A percentile compares a stretch with the other conserved stretches of the same genome.
phyloP scores from a whole-genome alignment of 2,329 filamentous ascomycete genomes.

The Endoconidiophora polonica region DNA sequence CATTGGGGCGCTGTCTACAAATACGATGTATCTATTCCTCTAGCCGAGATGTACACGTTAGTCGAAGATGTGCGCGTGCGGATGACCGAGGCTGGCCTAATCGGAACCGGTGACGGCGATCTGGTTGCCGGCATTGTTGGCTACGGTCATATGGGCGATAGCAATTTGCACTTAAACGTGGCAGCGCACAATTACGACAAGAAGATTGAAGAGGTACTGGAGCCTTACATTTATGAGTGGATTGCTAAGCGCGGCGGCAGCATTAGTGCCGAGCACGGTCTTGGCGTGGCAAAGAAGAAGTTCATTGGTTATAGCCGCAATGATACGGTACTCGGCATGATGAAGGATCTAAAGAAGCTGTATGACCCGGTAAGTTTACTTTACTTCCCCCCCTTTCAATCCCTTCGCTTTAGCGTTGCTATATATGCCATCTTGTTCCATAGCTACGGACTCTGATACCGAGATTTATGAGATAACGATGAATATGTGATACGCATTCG shows the following conservation, averaged over 20 bases:
- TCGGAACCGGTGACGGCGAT: slow-evolving; percentile 48
- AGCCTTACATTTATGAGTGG: slow-evolving; percentile 98
- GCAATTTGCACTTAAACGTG: slow-evolving; percentile 88
- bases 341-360: slow-evolving; percentile 87
- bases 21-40: slow-evolving; percentile 90
- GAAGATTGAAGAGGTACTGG: slow-evolving; percentile 68
- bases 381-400: not conserved
- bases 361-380: slow-evolving; percentile 70
- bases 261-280: slow-evolving; percentile 90
- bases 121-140: slow-evolving; percentile 73
- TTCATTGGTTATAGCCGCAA: slow-evolving; percentile 87
- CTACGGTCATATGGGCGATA: slow-evolving; percentile 96
- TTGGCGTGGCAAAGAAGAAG: slow-evolving; percentile 89
- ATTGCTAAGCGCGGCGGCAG: slow-evolving; percentile 74
- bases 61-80: slow-evolving; percentile 70
- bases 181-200: slow-evolving; percentile 70
- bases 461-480: not conserved
- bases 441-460: too few species aligned
- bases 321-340: slow-evolving; percentile 71
- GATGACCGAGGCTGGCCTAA: slow-evolving; percentile 55
- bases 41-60: slow-evolving; percentile 70
- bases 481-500: not conserved
- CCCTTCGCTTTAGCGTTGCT: too few species aligned
- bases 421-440: not conserved
- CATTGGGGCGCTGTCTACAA: slow-evolving; percentile 96